Evolutionary conservation across 2,329 filamentous ascomycete genomes (phyloP).

Genomic region (Colletotrichum paranaense): DNA sequence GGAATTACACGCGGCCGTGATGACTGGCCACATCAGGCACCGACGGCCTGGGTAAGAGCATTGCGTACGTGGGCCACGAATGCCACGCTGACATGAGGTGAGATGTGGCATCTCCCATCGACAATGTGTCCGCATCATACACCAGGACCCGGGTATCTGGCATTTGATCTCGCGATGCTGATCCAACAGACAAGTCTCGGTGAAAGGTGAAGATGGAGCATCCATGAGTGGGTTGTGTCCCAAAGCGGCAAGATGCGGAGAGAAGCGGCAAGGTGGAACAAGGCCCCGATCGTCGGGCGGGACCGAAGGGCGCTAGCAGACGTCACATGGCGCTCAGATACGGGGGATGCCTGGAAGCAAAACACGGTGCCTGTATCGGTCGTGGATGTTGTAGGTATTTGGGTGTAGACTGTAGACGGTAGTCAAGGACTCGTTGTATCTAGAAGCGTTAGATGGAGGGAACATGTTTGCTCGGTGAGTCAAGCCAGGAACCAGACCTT

Average conservation of each 20-base stretch:
- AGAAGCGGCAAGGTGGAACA: neutral
- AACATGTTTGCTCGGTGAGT: neutral
- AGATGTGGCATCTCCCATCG: neutral
- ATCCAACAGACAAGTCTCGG: neutral
- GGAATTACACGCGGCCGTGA: neutral
- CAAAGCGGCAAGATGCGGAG: neutral
- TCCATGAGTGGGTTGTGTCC: neutral
- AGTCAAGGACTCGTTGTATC: neutral
- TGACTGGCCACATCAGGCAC: neutral
- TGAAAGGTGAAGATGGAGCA: neutral
- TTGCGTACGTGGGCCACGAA: neutral
- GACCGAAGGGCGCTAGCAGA: slow-evolving; percentile 16
- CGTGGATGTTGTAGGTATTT: neutral
- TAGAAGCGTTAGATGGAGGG: neutral
- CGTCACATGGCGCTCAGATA: slow-evolving; percentile 23
- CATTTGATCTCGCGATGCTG: neutral
- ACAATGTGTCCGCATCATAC: neutral
- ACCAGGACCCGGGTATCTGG: neutral
- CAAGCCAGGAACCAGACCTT: neutral
- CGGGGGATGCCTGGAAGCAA: slow-evolving; percentile 18
- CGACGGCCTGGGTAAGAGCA: neutral
- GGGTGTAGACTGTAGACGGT: neutral
- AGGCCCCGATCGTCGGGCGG: slow-evolving; percentile 7
- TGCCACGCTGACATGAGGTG: neutral
- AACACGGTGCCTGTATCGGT: slow-evolving; percentile 12